phyloP scores from a whole-genome alignment of 192 early-diverging fungal genomes.

The Coemansia furcata region DNA sequence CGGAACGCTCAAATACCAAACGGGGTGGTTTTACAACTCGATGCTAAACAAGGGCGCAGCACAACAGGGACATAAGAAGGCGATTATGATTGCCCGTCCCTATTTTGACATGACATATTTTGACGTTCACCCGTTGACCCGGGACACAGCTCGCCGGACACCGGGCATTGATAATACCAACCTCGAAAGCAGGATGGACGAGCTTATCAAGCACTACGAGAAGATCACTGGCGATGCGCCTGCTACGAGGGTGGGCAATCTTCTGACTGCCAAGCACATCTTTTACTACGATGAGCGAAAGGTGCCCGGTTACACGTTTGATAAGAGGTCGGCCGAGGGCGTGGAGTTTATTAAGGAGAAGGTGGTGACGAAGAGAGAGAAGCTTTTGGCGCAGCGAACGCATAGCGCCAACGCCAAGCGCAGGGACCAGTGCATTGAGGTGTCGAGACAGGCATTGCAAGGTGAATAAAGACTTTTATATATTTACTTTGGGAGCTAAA shows the following conservation, averaged over 20 bases:
- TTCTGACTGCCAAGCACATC: not conserved
- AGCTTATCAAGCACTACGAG: not conserved
- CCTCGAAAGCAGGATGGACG: not conserved
- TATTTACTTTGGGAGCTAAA: not conserved
- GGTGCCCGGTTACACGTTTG: not conserved
- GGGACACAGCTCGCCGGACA: not conserved
- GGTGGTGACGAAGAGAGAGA: not conserved
- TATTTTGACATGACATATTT: not conserved
- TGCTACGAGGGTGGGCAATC: not conserved
- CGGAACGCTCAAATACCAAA: too few relatives aligned
- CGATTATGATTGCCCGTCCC: not conserved
- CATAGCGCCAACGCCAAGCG: not conserved
- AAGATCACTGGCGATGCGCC: not conserved
- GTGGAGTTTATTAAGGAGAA: not conserved
- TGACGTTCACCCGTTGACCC: not conserved
- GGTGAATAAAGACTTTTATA: not conserved
- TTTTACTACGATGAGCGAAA: not conserved
- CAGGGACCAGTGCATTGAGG: not conserved
- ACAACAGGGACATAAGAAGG: not conserved
- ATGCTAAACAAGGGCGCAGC: not conserved
- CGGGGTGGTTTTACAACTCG: not conserved
- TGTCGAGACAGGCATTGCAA: not conserved
- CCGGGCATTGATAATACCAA: too few relatives aligned
- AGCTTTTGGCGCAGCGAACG: not conserved
- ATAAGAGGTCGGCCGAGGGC: slow-evolving; percentile 1